Base-by-base conservation (phyloP, 441 rosid genomes). In the Arabidopsis hybrid region DNA sequence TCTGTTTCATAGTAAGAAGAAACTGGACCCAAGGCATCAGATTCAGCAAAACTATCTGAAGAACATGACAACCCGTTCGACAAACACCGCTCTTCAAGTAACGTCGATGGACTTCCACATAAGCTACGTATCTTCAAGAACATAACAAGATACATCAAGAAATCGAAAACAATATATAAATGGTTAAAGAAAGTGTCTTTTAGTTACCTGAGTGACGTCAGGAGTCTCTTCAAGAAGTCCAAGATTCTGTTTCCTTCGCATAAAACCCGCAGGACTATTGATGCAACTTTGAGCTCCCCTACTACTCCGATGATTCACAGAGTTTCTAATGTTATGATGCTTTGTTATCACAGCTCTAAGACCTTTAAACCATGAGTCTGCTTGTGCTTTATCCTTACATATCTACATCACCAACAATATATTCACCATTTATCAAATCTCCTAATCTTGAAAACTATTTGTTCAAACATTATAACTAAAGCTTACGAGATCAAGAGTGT, bases 311-410 rank as follows among this genome's bases (percentile, higher is more conserved):
- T 78, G 75, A 78, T 52, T 77, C 5, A 78, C 36, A 35, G 70
- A 80, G 29, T 81, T 74, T 75, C 79, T 73, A 26, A 76, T 53
- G 65, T 49, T 81, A 35, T 84, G 85, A 50, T 81, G 80, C 77
- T 84, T 85, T 0, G 88, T 84, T 69, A 86, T 80, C 69, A 86
- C 84, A 4, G 88, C 88, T 80, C 86, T 85, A 73, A 89, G 81
- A 12, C 93, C 93, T 59, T 82, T 74, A 76, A 81, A 83, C 95
- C 95, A 91, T 71, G 89, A 82, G 67, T 82, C 88, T 43, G 93
- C 93, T 80, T 88, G 89, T 42, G 59, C 65, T 70, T 89, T 85
- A 86, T 91, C 95, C 80, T 88, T 89, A 80, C 91, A 89, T 83
- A 88, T 85, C 97, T 91, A 69, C 40, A 65, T 17, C 21, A 57